A percentile compares a stretch with the other conserved stretches of the same genome.
These are phyloP conservation scores for Nissolia schottii DNA, from an alignment of 306 rosid species.

Conservation along the genomic window DNA sequence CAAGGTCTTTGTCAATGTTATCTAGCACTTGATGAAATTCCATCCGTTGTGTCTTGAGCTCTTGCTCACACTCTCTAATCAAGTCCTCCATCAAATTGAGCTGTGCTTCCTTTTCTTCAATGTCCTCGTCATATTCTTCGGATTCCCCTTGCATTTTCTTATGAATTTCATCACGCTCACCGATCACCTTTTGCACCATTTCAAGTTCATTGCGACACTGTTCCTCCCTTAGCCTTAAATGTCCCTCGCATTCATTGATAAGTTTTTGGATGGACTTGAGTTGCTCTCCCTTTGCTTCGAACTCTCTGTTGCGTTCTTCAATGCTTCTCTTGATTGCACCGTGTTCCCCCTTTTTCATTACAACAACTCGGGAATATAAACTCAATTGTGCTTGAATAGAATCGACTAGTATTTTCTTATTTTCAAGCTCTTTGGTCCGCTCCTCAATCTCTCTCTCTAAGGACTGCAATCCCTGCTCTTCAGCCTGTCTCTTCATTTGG, in stretches of 20 bases:
- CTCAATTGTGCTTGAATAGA: constrained; percentile 7
- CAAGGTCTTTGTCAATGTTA: neutral
- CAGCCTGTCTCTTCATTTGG: too few species aligned
- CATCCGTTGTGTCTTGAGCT: neutral
- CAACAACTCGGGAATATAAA: constrained; percentile 1
- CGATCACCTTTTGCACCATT: neutral
- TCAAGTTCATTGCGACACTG: neutral
- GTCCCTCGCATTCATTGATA: constrained; percentile 5
- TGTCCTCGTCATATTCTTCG: constrained; percentile 1
- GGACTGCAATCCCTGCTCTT: too few species aligned
- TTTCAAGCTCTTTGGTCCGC: constrained; percentile 28
- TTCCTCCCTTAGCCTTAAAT: neutral
- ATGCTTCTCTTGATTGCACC: constrained; percentile 10
- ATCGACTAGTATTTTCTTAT: constrained; percentile 28
- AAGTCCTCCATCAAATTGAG: neutral
- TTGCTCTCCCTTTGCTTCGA: constrained; percentile 24
- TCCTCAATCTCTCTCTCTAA: too few species aligned
- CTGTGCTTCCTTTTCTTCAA: constrained; percentile 3
- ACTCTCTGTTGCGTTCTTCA: constrained; percentile 11
- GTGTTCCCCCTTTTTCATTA: constrained; percentile 19
- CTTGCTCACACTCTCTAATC: neutral
- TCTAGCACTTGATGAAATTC: neutral
- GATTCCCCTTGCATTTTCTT: neutral
- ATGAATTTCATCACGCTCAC: neutral
- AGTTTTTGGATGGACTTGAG: constrained; percentile 9